Evolutionary conservation across 352 stramenopile species (phyloP).

Genomic region (Albugo candida): DNA sequence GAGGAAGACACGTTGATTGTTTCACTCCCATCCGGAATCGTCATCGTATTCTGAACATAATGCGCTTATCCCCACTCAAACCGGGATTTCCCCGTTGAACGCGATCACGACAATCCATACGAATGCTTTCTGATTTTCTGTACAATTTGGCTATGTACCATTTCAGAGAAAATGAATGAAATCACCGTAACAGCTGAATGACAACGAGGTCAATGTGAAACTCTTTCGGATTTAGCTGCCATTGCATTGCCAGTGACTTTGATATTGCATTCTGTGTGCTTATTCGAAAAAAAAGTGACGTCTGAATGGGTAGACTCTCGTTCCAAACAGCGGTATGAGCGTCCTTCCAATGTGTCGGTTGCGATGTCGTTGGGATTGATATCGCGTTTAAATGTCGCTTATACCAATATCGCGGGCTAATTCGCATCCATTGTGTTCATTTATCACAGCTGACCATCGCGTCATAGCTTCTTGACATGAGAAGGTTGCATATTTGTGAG

Average conservation of each 20-base stretch:
- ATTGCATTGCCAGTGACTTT: slow-evolving; percentile 2
- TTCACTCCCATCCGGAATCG: no score
- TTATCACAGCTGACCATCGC: no score
- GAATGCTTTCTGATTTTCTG: slow-evolving; percentile 17
- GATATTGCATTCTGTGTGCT: slow-evolving; percentile 7
- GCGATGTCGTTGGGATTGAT: slow-evolving; percentile 49
- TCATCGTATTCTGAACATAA: no score
- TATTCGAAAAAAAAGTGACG: slow-evolving; percentile 40
- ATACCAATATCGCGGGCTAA: no score
- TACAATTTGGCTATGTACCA: slow-evolving; percentile 32
- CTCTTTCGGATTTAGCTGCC: slow-evolving; percentile 54
- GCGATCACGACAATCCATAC: slow-evolving; percentile 54
- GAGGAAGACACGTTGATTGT: no score
- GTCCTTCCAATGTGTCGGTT: slow-evolving; percentile 36
- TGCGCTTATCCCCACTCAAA: slow-evolving; percentile 39
- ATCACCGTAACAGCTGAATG: slow-evolving; percentile 63
- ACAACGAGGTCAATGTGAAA: slow-evolving; percentile 63
- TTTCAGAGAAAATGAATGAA: slow-evolving; percentile 40
- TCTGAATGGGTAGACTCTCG: slow-evolving; percentile 59
- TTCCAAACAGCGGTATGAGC: slow-evolving; percentile 61
- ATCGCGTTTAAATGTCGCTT: slow-evolving; percentile 50
- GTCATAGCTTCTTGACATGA: no score
- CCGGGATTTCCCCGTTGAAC: slow-evolving; percentile 46
- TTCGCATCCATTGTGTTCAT: no score
- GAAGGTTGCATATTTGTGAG: no score